These are phyloP conservation scores for Sindora glabra DNA, from an alignment of 306 rosid species.

Conservation along the genomic window DNA sequence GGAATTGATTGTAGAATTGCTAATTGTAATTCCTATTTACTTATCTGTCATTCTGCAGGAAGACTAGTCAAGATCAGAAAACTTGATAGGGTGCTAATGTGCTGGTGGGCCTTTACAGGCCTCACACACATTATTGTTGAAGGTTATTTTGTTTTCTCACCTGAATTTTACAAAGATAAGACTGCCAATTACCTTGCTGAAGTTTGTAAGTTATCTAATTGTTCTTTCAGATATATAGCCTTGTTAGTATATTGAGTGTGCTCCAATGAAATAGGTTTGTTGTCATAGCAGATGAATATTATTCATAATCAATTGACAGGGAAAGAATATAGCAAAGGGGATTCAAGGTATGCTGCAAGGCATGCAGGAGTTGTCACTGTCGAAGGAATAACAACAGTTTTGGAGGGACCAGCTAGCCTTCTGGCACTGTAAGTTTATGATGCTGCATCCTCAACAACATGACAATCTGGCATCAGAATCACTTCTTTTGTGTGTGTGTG, in stretches of 20 bases:
- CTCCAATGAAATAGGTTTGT: neutral
- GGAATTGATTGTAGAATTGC: neutral
- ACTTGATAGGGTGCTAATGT: slow-evolving; percentile 71
- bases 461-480: too few species aligned
- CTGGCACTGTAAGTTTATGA: slow-evolving; percentile 63
- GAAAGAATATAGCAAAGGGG: slow-evolving; percentile 99
- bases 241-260: too few species aligned
- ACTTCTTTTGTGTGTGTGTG: too few species aligned
- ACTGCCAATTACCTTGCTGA: slow-evolving; percentile 68
- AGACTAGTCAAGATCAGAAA: slow-evolving; percentile 39
- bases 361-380: slow-evolving; percentile 62
- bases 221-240: neutral
- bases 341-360: slow-evolving; percentile 81
- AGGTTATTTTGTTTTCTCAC: slow-evolving; percentile 76
- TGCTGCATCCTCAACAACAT: too few species aligned
- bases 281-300: slow-evolving; percentile 1
- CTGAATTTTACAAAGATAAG: slow-evolving; percentile 70
- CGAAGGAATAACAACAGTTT: slow-evolving; percentile 67
- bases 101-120: slow-evolving; percentile 98
- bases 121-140: slow-evolving; percentile 73
- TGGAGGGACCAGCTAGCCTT: slow-evolving; percentile 86
- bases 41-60: too few species aligned
- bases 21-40: slow-evolving; percentile 7
- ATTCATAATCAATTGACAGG: slow-evolving; percentile 33
- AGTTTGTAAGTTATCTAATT: slow-evolving; percentile 59